Base-by-base conservation (phyloP, 2,329 filamentous ascomycete genomes). In the Ascosphaera pollenicola region DNA sequence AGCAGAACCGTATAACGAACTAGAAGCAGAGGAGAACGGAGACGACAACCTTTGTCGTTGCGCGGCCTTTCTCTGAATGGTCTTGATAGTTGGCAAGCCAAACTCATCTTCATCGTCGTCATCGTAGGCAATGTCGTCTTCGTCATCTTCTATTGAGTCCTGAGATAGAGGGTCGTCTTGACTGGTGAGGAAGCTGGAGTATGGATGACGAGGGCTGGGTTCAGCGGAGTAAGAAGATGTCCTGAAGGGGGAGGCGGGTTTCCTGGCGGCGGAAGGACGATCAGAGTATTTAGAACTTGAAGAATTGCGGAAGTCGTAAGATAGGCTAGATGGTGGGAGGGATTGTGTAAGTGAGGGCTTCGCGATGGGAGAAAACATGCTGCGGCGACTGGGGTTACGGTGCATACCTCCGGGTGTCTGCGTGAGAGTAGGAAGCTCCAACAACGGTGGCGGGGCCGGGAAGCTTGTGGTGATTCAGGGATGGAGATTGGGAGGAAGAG, bases 31-130 rank as follows among this genome's bases (percentile, higher is more conserved):
- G 7, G 7, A 13, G 24, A 13, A 28, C 7, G 13, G 13, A 13
- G 24, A 13, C 13, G 24, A 28, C 13, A 13, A 28, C 7, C 7
- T 28, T 7, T 28, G 7, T 28, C 24, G 24, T 13, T 7, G 21
- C 21, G n/a, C 35, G 35, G 17, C 35, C 53, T 81, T 80, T 47
- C 81, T 71, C 50, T 85, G 79, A 78, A 89, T 89, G 53, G 78
- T 93, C 3, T 84, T 80, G 53, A 95, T 72, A 53, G 84, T 94
- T 2, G 87, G 87, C 18, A 95, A 66, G 1, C 87, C 87, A 58
- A 95, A 95, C 54, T 95, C 87, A 56, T 95, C 87, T 44, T 91
- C 85, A 48, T 89, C 79, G 41, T 84, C 80, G 48, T 92, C 82
- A 50, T 81, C 80, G 49, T 89, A 82, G 8, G 73, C 73, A 54